Conservation (phyloP, 176 grass and related monocot species). For the Zea mays region DNA sequence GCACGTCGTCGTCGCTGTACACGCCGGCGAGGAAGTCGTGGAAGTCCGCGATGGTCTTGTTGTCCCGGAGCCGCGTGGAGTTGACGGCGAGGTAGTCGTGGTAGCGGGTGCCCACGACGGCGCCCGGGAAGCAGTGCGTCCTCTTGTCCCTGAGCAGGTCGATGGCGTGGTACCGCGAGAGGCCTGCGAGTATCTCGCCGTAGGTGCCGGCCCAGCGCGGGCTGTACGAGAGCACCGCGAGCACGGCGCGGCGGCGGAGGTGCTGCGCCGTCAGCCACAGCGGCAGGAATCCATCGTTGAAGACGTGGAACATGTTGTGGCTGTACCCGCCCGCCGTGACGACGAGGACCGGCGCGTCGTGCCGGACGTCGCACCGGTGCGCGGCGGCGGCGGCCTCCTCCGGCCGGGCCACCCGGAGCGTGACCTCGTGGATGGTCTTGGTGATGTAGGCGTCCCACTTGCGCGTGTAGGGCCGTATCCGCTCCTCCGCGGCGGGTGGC, state of each 20-base stretch:
- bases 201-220: constrained; percentile 58
- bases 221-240: constrained; percentile 52
- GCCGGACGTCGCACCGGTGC: constrained; percentile 58
- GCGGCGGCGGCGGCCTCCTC: neutral
- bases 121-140: constrained; percentile 71
- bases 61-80: constrained; percentile 26
- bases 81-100: constrained; percentile 57
- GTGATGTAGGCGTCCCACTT: constrained; percentile 76
- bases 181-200: constrained; percentile 44
- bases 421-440: constrained; percentile 47
- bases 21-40: constrained; percentile 39
- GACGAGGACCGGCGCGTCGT: constrained; percentile 57
- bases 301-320: constrained; percentile 67
- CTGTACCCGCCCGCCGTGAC: constrained; percentile 72
- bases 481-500: constrained; percentile 35
- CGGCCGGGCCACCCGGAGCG: constrained; percentile 24
- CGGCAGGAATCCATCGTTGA: constrained; percentile 68
- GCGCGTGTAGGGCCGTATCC: constrained; percentile 64
- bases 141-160: constrained; percentile 56
- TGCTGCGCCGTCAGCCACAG: constrained; percentile 67
- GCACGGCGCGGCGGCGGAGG: constrained; percentile 51
- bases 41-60: constrained; percentile 52
- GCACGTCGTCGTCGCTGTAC: constrained; percentile 16
- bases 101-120: constrained; percentile 57
- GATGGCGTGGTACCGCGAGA: constrained; percentile 39